A percentile compares a stretch with the other conserved stretches of the same genome.
phyloP scores from a whole-genome alignment of 352 stramenopile genomes.

The Globisporangium heterothallicum region DNA sequence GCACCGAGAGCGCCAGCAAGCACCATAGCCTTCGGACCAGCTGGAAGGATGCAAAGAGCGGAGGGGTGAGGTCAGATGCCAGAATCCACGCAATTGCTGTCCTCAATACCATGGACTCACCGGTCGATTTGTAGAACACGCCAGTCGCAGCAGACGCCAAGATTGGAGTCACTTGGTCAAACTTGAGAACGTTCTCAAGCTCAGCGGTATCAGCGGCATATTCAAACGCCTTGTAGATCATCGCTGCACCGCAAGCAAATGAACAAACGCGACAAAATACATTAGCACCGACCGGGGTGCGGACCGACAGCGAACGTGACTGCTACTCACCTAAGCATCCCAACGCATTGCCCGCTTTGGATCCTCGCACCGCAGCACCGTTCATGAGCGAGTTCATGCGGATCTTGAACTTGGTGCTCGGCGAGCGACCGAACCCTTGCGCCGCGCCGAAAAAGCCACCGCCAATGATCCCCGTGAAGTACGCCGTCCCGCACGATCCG shows the following conservation, averaged over 20 bases:
- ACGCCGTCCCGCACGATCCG: conserved; percentile 70
- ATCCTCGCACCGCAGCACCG: conserved; percentile 68
- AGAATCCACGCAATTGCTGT: neutral
- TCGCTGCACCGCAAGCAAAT: conserved; percentile 30
- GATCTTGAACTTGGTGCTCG: conserved; percentile 86
- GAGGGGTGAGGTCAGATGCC: conserved; percentile 2
- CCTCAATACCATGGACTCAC: conserved; percentile 17
- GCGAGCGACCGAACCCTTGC: conserved; percentile 63
- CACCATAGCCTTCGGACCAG: conserved; percentile 77
- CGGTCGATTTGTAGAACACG: conserved; percentile 85
- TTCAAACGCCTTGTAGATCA: conserved; percentile 87
- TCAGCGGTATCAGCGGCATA: conserved; percentile 73
- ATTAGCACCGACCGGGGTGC: no score
- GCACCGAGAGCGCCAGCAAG: conserved; percentile 74
- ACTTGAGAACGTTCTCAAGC: conserved; percentile 78
- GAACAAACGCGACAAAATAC: conserved; percentile 8
- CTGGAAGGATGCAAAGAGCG: conserved; percentile 6
- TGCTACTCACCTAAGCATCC: conserved; percentile 54
- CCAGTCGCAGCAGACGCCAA: conserved; percentile 74
- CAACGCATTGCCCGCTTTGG: conserved; percentile 80
- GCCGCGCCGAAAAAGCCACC: conserved; percentile 62
- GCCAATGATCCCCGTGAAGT: conserved; percentile 83
- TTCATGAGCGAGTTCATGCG: conserved; percentile 88
- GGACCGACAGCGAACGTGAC: no score
- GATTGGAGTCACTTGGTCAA: conserved; percentile 82